Base-by-base conservation (phyloP, 2,329 filamentous ascomycete genomes). In the Corinectria fuckeliana region DNA sequence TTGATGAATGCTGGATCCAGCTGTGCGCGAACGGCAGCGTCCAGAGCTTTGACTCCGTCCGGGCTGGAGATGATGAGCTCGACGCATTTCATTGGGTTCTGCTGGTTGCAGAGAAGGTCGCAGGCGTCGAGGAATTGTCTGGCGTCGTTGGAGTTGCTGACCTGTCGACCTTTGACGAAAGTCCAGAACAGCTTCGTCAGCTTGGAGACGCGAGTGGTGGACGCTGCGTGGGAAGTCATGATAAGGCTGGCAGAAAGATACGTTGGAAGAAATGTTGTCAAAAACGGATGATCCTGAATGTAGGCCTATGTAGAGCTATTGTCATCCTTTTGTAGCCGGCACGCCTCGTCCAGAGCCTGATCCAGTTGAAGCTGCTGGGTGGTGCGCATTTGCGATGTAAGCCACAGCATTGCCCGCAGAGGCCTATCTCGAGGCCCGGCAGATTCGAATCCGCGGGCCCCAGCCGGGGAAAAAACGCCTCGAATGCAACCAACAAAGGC, bases 1-100 rank as follows among this genome's bases (percentile, higher is more conserved):
- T 64, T 53, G 42, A 80, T 66, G 58, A 77, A 81, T 3, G 53
- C 34, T 3, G 56, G 32, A 4, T 66, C 67, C 16, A 64, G 21
- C 14, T 71, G 68, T 4, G 60, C 56, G 2, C 72, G 71, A 4
- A 75, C 67, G 5, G 67, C 67, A 21, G 56, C 32, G n/a, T 67
- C 63, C 4, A 75, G 14, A 2, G 69, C 67, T 3, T 58, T 25
- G 10, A 74, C 47, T 0, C 66, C 73, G 3, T 50, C 9, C 2
- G 61, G 23, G 41, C 58, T 69, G 1, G 67, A 64, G 18, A 71
- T 59, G 10, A 76, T 49, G 2, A 60, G 55, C 36, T 76, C 74
- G 2, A 76, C 59, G 11, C 63, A 73, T n/a, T 60, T 60, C 4
- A 62, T 53, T 3, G 72, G 57, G 0, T 62, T 51, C 5, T 62